Evolutionary conservation across 2,329 filamentous ascomycete species (phyloP), one percentile per base, ranked within the genome.

Genomic region (Albifimbria verrucaria): DNA sequence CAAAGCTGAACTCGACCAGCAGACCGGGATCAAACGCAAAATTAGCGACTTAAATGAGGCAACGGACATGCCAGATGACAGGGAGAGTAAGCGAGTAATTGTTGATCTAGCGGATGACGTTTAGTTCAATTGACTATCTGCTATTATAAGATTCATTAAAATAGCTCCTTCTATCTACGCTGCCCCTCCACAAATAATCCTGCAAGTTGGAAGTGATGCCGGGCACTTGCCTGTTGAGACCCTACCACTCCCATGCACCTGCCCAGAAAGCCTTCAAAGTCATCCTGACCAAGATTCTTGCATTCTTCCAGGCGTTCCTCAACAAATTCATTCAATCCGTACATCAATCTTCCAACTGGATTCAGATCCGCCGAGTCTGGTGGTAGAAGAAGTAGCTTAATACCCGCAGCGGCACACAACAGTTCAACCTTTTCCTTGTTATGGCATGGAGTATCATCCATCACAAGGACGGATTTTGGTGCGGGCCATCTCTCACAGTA

Each of bases 381-480:
- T 20, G 55, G 48, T 11, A 56, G 42, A n/a, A 55, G 53, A 9
- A 53, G 20, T 43, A 64, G 3, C n/a, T 49, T 44, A 0, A 61
- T 54, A 3, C 58, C 57, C 6, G 57, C 58, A 15, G 59, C 48
- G 9, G 44, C 23, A 49, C 49, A 69, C 55, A 71, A 55, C 53
- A 68, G 53, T 48, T 51, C 17, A n/a, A 70, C 59, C 21, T 55
- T 54, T 17, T 60, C 57, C 28, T 54, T 64, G 42, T 58, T 51
- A 57, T 71, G 62, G 44, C 64, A 65, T 12, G 63, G 66, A 15
- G 64, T 64, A 55, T 69, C 70, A 52, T 71, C 67, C 57, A 71
- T 69, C 17, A 69, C 53, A 18, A 69, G 62, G n/a, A 71, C 62
- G 15, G 66, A 70, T 28, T 66, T 65, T 25, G 60, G 63, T 52